phyloP scores from a whole-genome alignment of 2,329 filamentous ascomycete species.

The Beauveria bassiana region DNA sequence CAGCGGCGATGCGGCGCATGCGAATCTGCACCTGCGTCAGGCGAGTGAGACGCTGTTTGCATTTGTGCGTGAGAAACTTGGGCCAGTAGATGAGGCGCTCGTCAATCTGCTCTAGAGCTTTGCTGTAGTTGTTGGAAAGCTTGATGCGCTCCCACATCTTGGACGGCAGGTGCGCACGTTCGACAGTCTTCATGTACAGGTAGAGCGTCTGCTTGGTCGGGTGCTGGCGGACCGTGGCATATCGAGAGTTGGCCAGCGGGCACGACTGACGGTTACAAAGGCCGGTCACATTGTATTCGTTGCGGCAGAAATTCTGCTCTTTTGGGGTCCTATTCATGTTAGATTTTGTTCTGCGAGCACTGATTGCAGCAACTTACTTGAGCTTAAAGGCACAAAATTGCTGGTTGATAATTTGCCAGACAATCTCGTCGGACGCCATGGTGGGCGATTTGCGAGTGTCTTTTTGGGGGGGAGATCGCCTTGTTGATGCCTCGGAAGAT shows the following conservation, averaged over 20 bases:
- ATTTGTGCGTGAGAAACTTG: slow-evolving; percentile 88
- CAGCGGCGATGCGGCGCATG: slow-evolving; percentile 71
- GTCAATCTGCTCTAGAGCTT: slow-evolving; percentile 82
- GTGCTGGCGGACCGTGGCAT: slow-evolving; percentile 83
- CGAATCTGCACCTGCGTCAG: slow-evolving; percentile 85
- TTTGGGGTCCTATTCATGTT: slow-evolving; percentile 60
- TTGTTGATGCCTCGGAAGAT: too few relatives aligned
- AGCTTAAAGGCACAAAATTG: slow-evolving; percentile 94
- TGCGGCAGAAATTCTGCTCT: slow-evolving; percentile 88
- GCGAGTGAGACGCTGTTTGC: slow-evolving; percentile 90
- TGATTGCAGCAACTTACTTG: slow-evolving; percentile 51
- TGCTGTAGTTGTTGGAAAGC: slow-evolving; percentile 81
- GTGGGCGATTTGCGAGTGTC: slow-evolving; percentile 15
- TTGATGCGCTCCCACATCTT: slow-evolving; percentile 95
- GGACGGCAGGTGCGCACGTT: slow-evolving; percentile 78
- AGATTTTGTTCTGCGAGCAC: slow-evolving; percentile 14
- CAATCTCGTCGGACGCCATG: slow-evolving; percentile 92
- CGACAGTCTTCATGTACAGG: slow-evolving; percentile 93
- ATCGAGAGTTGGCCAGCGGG: slow-evolving; percentile 82
- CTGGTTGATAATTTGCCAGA: slow-evolving; percentile 95
- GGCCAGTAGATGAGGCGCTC: slow-evolving; percentile 86
- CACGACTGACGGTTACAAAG: slow-evolving; percentile 84
- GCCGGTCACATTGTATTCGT: slow-evolving; percentile 82
- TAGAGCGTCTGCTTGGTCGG: slow-evolving; percentile 77
- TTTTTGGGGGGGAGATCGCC: neutral